Base-by-base conservation (phyloP, 768 basidiomycete genomes). In the Phlebiopsis gigantea region DNA sequence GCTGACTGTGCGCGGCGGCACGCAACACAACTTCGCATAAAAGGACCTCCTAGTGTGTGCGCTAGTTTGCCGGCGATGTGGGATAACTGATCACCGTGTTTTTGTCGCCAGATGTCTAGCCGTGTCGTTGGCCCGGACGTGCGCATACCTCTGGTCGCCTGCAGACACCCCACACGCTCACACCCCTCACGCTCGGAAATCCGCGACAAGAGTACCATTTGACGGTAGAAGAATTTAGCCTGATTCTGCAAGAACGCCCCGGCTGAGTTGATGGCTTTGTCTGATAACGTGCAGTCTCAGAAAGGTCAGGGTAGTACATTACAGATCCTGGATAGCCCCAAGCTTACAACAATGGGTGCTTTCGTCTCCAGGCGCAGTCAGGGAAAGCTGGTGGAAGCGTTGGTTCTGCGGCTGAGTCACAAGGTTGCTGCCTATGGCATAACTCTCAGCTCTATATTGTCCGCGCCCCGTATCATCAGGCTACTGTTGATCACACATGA, bases 361-460 rank as follows among this genome's bases (percentile, higher is more conserved):
- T 48, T 48, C 31, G 30, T 51, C 30, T 30, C 34, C 34, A 51
- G 50, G 39, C 50, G 31, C 34, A 41, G 31, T 31, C 50, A 51
- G 31, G 30, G 31, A 39, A 31, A 19, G 12, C 34, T 41, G 22
- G 31, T 22, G 50, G 31, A 41, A 22, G 7, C 17, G 25, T 39
- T 4, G 39, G 14, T 10, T 31, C 34, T 24, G 24, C 34, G 30
- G 50, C 50, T 51, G 19, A 34, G 50, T 51, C 50, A 51, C 50
- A 51, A 41, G 50, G 50, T 21, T 31, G 50, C n/a, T 31, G 21
- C 34, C 21, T 29, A n/a, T 51, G 50, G 50, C 50, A 30, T 41
- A 51, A 51, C 50, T 29, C 50, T 48, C 34, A 39, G 29, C 22
- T 39, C 29, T 30, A 25, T 51, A 31, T 51, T 39, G 50, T 26